Evolutionary conservation across 2,329 filamentous ascomycete genomes (phyloP).

Genomic region (Beauveria asiatica): DNA sequence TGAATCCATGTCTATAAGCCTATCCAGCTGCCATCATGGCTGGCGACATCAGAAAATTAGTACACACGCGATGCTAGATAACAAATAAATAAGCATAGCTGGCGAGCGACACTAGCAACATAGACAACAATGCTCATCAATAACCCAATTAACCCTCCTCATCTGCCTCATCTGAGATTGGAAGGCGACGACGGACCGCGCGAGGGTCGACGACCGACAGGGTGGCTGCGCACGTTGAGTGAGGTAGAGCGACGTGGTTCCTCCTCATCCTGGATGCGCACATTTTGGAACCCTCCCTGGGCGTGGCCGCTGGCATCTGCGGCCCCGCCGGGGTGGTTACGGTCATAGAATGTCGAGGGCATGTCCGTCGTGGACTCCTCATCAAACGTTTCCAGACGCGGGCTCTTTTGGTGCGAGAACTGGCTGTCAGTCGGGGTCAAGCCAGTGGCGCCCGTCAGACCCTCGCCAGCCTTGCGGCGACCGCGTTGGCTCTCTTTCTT

Average conservation of each 20-base stretch:
- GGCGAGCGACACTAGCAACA: background rate
- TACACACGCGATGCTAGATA: background rate
- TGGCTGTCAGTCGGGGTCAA: slow-evolving; percentile 22
- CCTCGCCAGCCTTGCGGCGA: slow-evolving; percentile 41
- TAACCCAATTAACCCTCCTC: background rate
- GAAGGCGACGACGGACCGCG: slow-evolving; percentile 3
- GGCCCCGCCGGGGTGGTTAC: background rate
- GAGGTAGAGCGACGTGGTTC: slow-evolving; percentile 3
- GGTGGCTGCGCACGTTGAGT: background rate
- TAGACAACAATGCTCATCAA: background rate
- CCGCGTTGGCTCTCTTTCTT: slow-evolving; percentile 39
- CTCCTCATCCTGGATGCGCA: slow-evolving; percentile 6
- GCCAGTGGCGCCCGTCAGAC: slow-evolving; percentile 25
- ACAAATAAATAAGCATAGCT: background rate
- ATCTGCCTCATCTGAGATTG: background rate
- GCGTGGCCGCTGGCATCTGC: background rate
- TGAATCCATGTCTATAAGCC: background rate
- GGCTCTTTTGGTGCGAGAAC: slow-evolving; percentile 21
- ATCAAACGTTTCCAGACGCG: slow-evolving; percentile 30
- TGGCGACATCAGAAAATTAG: background rate
- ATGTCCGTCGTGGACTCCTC: slow-evolving; percentile 34
- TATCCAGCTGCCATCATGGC: background rate
- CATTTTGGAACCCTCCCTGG: slow-evolving; percentile 4
- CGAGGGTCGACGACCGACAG: background rate
- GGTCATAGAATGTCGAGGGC: slow-evolving; percentile 13